Percentiles rank a stretch among this genome's conserved stretches.
Evolutionary conservation across 257 asterid species (phyloP).

Genomic region (Scutellaria galericulata): DNA sequence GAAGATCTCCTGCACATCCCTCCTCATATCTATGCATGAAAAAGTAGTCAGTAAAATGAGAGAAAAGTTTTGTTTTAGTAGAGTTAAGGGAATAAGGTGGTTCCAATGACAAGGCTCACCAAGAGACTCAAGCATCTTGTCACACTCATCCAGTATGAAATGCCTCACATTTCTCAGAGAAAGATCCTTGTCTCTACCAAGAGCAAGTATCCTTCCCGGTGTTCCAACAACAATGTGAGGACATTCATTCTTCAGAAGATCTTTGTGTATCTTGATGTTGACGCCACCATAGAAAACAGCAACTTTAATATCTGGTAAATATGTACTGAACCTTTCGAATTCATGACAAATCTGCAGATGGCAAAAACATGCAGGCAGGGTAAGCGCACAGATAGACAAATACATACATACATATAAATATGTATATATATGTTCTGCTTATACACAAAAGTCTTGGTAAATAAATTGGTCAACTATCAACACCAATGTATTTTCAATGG

Average conservation of each 20-base stretch:
- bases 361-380: neutral
- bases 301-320: conserved; percentile 56
- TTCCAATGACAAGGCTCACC: conserved; percentile 43
- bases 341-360: conserved; percentile 59
- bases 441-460: too few species aligned
- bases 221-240: conserved; percentile 74
- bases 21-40: conserved; percentile 73
- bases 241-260: conserved; percentile 64
- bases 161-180: conserved; percentile 64
- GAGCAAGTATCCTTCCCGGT: conserved; percentile 64
- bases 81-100: neutral
- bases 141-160: conserved; percentile 66
- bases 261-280: conserved; percentile 56
- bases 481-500: too few species aligned
- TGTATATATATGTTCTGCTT: neutral
- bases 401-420: neutral
- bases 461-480: too few species aligned
- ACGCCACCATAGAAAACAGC: conserved; percentile 68
- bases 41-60: conserved; percentile 14
- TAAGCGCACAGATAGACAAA: neutral
- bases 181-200: conserved; percentile 61
- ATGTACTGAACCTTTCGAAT: conserved; percentile 62
- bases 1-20: conserved; percentile 93
- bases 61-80: neutral
- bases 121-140: conserved; percentile 72